phyloP scores from a whole-genome alignment of 148 eudicot genomes.

The Chenopodium berlandieri region DNA sequence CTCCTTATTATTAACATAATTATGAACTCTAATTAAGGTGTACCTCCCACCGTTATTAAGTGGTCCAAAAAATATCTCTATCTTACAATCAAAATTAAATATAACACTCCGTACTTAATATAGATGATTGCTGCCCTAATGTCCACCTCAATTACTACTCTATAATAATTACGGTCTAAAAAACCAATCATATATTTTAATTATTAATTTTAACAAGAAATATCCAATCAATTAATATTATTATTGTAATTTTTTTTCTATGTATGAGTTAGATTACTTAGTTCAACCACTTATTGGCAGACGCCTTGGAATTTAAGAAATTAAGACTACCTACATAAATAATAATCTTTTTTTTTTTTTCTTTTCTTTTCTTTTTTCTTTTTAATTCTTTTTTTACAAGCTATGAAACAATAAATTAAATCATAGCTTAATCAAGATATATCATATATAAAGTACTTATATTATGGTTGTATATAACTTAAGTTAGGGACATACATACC shows the following conservation, averaged over 20 bases:
- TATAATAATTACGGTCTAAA: not conserved
- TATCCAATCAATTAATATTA: not conserved
- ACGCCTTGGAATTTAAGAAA: not conserved
- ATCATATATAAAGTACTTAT: no score
- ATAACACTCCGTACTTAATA: not conserved
- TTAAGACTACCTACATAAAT: not conserved
- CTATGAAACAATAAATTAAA: not conserved
- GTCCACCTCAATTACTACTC: slow-evolving; percentile 7
- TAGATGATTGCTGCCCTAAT: slow-evolving; percentile 10
- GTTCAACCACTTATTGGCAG: slow-evolving; percentile 10
- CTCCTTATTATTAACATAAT: not conserved
- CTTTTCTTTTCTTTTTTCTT: no score
- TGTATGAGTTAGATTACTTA: slow-evolving; percentile 3
- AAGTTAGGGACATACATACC: not conserved
- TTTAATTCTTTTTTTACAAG: not conserved
- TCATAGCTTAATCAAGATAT: not conserved
- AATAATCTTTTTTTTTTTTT: not conserved
- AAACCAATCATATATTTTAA: not conserved
- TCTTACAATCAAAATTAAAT: slow-evolving; percentile 1
- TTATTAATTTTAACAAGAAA: not conserved
- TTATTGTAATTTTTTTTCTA: not conserved
- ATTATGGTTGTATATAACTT: not conserved
- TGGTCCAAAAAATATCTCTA: slow-evolving; percentile 8
- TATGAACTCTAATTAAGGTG: not conserved
- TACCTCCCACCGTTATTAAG: slow-evolving; percentile 17